Conservation (phyloP, 805 yeast species). For the Yueomyces sp. region DNA sequence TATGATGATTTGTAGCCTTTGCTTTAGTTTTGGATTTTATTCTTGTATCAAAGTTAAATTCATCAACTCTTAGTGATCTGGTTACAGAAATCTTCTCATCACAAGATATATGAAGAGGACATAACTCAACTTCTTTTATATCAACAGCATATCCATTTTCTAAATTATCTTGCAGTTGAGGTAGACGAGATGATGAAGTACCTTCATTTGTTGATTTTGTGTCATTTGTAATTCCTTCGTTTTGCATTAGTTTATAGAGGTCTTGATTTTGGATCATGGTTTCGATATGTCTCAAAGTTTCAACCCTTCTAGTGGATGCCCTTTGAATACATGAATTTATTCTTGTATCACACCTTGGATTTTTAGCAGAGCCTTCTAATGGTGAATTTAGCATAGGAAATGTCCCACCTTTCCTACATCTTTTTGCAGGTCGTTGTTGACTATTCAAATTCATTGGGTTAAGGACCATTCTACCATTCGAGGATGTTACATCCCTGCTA, state of each 20-base stretch:
- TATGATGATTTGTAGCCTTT: background rate
- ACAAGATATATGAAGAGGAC: conserved; percentile 1
- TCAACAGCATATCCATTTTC: conserved; percentile 4
- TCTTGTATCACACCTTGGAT: background rate
- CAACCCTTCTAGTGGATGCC: conserved; percentile 3
- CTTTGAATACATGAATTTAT: background rate
- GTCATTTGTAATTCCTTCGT: background rate
- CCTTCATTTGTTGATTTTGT: background rate
- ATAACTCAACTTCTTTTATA: conserved; percentile 14
- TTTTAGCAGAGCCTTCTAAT: background rate
- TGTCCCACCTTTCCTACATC: conserved; percentile 6
- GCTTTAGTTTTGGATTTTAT: too few relatives aligned
- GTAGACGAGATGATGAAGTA: background rate
- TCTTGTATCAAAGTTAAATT: background rate
- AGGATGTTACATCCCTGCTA: background rate
- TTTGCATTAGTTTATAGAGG: background rate
- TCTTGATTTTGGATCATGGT: background rate
- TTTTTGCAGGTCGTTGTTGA: conserved; percentile 10
- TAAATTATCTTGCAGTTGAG: background rate
- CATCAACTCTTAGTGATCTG: background rate
- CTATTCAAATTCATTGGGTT: background rate
- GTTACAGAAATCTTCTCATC: background rate
- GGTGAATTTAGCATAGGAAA: background rate
- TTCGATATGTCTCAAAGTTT: conserved; percentile 14
- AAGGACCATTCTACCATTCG: background rate